These are phyloP conservation scores for Soucietia sequanensis DNA, from an alignment of 805 yeast species.

Conservation along the genomic window DNA sequence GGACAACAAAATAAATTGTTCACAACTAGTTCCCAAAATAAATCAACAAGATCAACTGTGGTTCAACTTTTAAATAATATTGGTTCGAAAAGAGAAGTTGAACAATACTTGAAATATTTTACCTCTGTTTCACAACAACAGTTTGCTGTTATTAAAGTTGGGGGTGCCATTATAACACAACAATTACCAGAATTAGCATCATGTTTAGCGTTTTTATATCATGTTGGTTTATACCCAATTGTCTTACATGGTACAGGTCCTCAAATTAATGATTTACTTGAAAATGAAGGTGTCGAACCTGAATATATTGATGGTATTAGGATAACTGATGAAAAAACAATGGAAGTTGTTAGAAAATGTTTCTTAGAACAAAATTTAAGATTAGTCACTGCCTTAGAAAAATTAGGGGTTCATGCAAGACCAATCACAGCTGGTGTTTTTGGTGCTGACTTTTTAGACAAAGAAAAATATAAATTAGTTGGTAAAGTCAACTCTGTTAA, in stretches of 20 bases:
- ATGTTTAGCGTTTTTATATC: slow-evolving; percentile 92
- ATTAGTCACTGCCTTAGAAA: slow-evolving; percentile 92
- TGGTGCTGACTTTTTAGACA: slow-evolving; percentile 86
- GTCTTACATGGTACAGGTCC: slow-evolving; percentile 99
- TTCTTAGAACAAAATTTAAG: slow-evolving; percentile 94
- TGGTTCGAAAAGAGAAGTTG: slow-evolving; percentile 97
- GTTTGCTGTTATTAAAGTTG: slow-evolving; percentile 97
- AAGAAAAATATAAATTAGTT: slow-evolving; percentile 87
- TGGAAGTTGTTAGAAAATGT: slow-evolving; percentile 94
- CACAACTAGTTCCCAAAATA: slow-evolving; percentile 2
- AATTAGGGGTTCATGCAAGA: slow-evolving; percentile 96
- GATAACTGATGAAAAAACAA: slow-evolving; percentile 90
- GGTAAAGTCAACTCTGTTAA: slow-evolving; percentile 87
- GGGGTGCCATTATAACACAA: slow-evolving; percentile 98
- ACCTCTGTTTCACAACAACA: slow-evolving; percentile 96
- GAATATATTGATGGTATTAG: slow-evolving; percentile 95
- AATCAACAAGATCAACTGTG: slow-evolving; percentile 89
- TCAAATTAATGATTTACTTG: slow-evolving; percentile 91
- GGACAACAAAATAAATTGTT: too few species aligned
- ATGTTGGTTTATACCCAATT: slow-evolving; percentile 95
- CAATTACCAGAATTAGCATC: slow-evolving; percentile 92
- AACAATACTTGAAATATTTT: slow-evolving; percentile 93
- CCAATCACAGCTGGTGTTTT: slow-evolving; percentile 98
- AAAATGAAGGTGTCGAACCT: slow-evolving; percentile 93
- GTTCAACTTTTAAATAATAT: slow-evolving; percentile 92